A percentile compares a stretch with the other conserved stretches of the same genome.
These are phyloP conservation scores for Fragaria iinumae DNA, from an alignment of 306 rosid genomes.

Conservation along the genomic window DNA sequence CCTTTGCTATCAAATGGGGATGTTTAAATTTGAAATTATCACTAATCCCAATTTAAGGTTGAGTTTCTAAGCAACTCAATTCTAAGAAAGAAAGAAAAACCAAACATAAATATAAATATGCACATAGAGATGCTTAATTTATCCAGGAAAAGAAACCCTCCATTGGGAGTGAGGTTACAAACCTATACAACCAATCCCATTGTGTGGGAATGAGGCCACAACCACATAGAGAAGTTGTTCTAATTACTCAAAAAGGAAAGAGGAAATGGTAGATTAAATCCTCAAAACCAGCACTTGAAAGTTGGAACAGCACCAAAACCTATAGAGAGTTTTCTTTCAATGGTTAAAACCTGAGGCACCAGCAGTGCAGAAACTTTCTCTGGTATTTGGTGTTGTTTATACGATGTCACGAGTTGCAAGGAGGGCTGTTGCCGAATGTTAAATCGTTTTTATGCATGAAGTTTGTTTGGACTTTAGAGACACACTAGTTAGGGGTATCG, in stretches of 20 bases:
- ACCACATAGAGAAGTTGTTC: not conserved
- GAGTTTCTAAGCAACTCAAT: not conserved
- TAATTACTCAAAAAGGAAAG: not conserved
- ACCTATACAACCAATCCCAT: not conserved
- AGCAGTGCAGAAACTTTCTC: conserved; percentile 2
- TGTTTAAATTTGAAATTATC: not conserved
- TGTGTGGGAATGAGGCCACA: not conserved
- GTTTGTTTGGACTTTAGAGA: not conserved
- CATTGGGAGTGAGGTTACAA: not conserved
- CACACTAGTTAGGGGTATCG: not conserved
- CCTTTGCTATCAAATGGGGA: too few relatives aligned
- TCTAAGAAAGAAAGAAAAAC: not conserved
- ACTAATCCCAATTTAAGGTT: not conserved
- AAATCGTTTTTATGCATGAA: conserved; percentile 34
- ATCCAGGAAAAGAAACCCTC: not conserved
- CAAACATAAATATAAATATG: not conserved
- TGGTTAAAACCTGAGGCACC: not conserved
- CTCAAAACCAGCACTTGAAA: conserved; percentile 6
- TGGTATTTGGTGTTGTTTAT: not conserved
- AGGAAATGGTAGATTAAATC: not conserved
- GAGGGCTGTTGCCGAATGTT: conserved; percentile 36
- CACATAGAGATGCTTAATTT: not conserved
- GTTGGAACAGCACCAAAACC: not conserved
- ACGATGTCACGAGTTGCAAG: conserved; percentile 32
- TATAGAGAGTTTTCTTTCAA: too few relatives aligned